Conservation (phyloP, 2,329 filamentous ascomycete genomes). For the Blumeria graminis region DNA sequence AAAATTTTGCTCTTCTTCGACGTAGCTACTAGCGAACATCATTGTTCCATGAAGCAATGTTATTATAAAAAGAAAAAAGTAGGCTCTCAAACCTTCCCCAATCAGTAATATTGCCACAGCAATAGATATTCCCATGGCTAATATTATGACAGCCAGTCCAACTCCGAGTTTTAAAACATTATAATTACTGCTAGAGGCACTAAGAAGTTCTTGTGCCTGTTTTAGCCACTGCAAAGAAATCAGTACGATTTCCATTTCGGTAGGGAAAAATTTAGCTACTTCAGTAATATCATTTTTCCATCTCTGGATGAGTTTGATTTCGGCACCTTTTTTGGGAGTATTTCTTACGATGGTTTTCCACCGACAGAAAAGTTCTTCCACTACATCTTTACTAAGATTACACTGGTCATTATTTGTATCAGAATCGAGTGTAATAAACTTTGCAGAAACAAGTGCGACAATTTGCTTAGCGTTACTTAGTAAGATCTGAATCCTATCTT, state of each 20-base stretch:
- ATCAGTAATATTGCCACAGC: conserved; percentile 20
- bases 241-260: neutral
- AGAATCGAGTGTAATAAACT: conserved; percentile 32
- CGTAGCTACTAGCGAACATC: conserved; percentile 97
- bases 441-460: conserved; percentile 47
- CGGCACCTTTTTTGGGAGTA: conserved; percentile 5
- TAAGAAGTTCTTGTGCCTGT: conserved; percentile 48
- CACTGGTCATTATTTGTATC: conserved; percentile 10
- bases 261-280: conserved; percentile 7
- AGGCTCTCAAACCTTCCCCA: conserved; percentile 11
- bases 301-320: conserved; percentile 15
- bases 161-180: conserved; percentile 36
- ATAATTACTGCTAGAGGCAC: conserved; percentile 81
- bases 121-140: conserved; percentile 15
- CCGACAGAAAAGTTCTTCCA: conserved; percentile 40
- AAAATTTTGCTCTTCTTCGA: conserved; percentile 95
- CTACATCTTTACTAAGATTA: conserved; percentile 7
- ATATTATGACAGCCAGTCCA: conserved; percentile 20
- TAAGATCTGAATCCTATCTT: conserved; percentile 42
- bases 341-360: conserved; percentile 27
- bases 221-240: conserved; percentile 17
- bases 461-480: conserved; percentile 64
- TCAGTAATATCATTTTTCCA: conserved; percentile 22
- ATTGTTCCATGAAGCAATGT: conserved; percentile 48
- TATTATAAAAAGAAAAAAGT: conserved; percentile 24